phyloP scores from a whole-genome alignment of 768 basidiomycete species.

The Rhodocollybia butyracea region DNA sequence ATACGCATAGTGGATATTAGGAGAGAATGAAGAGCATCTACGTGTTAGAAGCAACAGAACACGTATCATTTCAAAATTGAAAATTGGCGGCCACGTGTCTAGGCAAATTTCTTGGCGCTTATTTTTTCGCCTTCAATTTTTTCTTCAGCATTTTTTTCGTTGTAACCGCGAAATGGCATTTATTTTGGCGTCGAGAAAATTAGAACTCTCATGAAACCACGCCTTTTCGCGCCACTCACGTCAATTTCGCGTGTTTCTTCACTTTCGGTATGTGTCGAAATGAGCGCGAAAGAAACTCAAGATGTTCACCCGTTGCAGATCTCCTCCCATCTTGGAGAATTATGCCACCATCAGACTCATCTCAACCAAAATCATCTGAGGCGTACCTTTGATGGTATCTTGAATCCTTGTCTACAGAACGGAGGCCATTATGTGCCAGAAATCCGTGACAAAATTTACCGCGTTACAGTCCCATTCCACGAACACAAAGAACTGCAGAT shows the following conservation, averaged over 20 bases:
- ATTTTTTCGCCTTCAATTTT: background rate
- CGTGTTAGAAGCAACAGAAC: constrained; percentile 1
- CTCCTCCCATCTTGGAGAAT: constrained; percentile 4
- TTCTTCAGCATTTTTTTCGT: background rate
- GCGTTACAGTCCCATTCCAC: constrained; percentile 6
- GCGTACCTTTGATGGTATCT: constrained; percentile 2
- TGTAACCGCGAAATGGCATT: background rate
- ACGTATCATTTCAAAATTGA: background rate
- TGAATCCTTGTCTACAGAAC: constrained; percentile 5
- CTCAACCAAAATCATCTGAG: background rate
- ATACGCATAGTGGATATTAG: constrained; percentile 32
- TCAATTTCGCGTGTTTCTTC: background rate
- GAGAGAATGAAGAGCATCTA: constrained; percentile 1
- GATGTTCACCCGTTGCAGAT: background rate
- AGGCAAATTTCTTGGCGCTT: background rate
- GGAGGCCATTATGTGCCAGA: constrained; percentile 3
- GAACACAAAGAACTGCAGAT: constrained; percentile 5
- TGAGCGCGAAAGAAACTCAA: too few species aligned
- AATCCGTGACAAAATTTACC: background rate
- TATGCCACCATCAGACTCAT: constrained; percentile 1
- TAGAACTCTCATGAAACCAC: background rate
- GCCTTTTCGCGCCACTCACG: background rate
- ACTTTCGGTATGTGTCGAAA: background rate
- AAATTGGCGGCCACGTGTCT: background rate
- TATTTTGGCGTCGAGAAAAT: background rate